Conservation (phyloP, 768 basidiomycete species). For the Suillus decipiens region DNA sequence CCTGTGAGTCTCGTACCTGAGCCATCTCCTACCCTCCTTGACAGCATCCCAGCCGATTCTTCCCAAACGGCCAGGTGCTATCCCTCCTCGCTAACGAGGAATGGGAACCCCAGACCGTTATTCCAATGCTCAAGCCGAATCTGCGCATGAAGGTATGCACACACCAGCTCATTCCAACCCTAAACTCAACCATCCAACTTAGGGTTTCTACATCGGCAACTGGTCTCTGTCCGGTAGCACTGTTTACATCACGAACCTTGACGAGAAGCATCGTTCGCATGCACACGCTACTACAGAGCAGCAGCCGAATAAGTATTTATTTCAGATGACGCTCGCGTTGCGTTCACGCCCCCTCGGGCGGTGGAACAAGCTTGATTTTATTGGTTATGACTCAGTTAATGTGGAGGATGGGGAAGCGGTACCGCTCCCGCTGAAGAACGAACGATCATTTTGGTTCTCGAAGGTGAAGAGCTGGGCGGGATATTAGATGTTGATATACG, state of each 20-base stretch:
- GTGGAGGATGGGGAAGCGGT: conserved; percentile 72
- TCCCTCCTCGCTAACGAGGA: conserved; percentile 86
- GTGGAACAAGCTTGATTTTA: conserved; percentile 81
- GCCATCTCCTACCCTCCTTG: conserved; percentile 1
- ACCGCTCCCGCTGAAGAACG: conserved; percentile 75
- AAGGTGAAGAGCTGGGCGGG: conserved; percentile 72
- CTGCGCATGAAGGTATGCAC: conserved; percentile 71
- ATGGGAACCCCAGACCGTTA: conserved; percentile 63
- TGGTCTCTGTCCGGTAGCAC: conserved; percentile 70
- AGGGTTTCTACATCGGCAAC: conserved; percentile 74
- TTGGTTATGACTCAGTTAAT: conserved; percentile 73
- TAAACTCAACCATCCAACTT: conserved; percentile 10
- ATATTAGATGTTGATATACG: conserved; percentile 15
- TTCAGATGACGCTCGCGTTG: conserved; percentile 71
- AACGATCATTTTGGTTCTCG: conserved; percentile 93
- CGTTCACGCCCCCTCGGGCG: conserved; percentile 75
- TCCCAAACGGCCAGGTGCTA: conserved; percentile 82
- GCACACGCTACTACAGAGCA: conserved; percentile 12
- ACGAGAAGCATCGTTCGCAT: conserved; percentile 41
- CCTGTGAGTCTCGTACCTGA: conserved; percentile 52
- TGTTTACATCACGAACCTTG: conserved; percentile 63
- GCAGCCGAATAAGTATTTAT: conserved; percentile 54
- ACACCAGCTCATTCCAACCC: background rate
- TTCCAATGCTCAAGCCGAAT: conserved; percentile 74
- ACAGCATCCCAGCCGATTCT: conserved; percentile 66